Evolutionary conservation across 2,329 filamentous ascomycete species (phyloP).

Genomic region (Talaromyces sp.): DNA sequence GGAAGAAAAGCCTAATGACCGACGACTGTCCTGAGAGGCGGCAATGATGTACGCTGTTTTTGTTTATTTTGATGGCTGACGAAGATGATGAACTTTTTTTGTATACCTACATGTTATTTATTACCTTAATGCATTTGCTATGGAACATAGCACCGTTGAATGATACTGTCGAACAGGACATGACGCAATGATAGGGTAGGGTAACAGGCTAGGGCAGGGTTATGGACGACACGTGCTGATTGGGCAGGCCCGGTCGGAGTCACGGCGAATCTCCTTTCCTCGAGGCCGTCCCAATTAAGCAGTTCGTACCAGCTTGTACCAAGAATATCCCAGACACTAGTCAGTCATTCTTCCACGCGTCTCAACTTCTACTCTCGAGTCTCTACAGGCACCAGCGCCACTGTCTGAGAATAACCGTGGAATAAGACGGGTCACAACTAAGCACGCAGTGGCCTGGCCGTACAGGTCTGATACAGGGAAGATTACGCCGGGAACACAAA

Average conservation of each 20-base stretch:
- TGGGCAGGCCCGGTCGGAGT: neutral
- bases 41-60: neutral
- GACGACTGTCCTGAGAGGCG: too few species aligned
- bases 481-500: neutral
- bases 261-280: neutral
- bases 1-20: neutral
- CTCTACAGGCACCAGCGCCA: neutral
- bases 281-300: neutral
- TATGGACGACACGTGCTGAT: neutral
- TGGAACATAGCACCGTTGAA: neutral
- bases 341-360: neutral
- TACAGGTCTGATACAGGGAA: neutral
- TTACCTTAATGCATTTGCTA: neutral
- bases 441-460: neutral
- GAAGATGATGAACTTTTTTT: neutral
- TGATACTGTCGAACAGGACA: neutral
- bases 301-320: neutral
- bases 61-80: neutral
- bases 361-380: neutral
- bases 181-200: neutral
- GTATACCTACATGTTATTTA: neutral
- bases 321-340: neutral
- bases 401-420: neutral
- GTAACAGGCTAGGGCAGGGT: neutral
- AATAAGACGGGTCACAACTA: neutral